Evolutionary conservation across 179 eudicot genomes (phyloP).

Genomic region (Corrigiola litoralis): DNA sequence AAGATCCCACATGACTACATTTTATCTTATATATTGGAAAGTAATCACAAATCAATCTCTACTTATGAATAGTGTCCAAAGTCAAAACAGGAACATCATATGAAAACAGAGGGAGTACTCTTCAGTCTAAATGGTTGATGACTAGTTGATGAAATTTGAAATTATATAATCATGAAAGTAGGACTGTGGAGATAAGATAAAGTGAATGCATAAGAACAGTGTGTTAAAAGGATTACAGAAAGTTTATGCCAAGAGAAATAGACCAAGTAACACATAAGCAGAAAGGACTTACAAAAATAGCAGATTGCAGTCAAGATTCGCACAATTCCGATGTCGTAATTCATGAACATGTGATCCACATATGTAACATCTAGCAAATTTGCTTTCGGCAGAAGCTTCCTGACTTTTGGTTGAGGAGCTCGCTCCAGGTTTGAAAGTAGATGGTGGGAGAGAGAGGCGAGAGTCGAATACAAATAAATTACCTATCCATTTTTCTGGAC

Average conservation of each 20-base stretch:
- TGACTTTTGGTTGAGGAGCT: constrained; percentile 29
- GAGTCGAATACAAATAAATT: constrained; percentile 91
- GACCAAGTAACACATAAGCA: neutral
- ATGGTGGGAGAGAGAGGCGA: constrained; percentile 89
- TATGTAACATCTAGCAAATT: constrained; percentile 75
- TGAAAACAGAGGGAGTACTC: too few relatives aligned
- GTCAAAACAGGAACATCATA: too few relatives aligned
- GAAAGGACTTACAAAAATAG: constrained; percentile 76
- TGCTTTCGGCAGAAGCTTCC: constrained; percentile 23
- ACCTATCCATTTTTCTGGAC: constrained; percentile 77
- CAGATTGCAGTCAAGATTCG: constrained; percentile 94
- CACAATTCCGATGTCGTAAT: constrained; percentile 91
- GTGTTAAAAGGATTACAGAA: neutral
- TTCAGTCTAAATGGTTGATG: too few relatives aligned
- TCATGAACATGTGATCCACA: constrained; percentile 73
- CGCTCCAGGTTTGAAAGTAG: constrained; percentile 54
- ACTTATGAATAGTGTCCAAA: too few relatives aligned
- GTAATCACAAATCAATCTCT: too few relatives aligned
- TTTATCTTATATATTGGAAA: too few relatives aligned
- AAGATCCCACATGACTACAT: too few relatives aligned
- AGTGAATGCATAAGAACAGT: neutral
- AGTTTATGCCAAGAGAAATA: neutral
- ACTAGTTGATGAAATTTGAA: too few relatives aligned
- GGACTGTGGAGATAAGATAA: neutral
- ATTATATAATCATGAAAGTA: too few relatives aligned